Conservation (phyloP, 768 basidiomycete genomes). For the Exidia glandulosa region DNA sequence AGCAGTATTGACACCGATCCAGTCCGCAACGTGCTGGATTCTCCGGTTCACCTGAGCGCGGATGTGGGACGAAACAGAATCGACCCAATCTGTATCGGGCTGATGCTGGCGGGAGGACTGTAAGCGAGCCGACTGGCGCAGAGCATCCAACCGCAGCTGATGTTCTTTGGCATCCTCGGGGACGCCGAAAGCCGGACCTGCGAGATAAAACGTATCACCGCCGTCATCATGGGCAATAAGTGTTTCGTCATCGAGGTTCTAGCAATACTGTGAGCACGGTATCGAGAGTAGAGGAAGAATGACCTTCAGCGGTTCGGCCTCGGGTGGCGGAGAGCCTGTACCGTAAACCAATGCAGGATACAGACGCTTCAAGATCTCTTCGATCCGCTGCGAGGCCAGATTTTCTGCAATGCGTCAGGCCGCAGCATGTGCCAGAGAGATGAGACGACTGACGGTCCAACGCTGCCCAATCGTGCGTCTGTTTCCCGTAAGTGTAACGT, state of each 20-base stretch:
- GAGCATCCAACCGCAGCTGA: conserved; percentile 16
- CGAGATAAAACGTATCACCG: conserved; percentile 24
- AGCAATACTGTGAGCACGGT: neutral
- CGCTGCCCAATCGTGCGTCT: conserved; percentile 58
- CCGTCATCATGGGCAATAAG: conserved; percentile 29
- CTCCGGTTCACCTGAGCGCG: conserved; percentile 30
- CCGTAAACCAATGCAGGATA: conserved; percentile 39
- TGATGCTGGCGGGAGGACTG: conserved; percentile 19
- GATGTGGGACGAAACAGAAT: conserved; percentile 27
- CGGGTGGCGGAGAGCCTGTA: conserved; percentile 32
- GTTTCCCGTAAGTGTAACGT: neutral
- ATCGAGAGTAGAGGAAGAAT: neutral
- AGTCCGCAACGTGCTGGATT: conserved; percentile 35
- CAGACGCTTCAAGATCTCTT: conserved; percentile 30
- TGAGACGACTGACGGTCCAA: conserved; percentile 40
- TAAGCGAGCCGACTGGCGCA: conserved; percentile 21
- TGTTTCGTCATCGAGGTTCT: conserved; percentile 45
- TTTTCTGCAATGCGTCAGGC: conserved; percentile 29
- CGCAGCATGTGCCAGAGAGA: conserved; percentile 22
- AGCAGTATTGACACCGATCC: conserved; percentile 38
- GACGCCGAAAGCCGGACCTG: neutral
- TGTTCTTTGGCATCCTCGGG: conserved; percentile 9
- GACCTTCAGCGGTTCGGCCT: conserved; percentile 41
- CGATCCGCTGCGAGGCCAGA: conserved; percentile 18
- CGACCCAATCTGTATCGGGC: conserved; percentile 33